Percentiles rank a stretch among this genome's conserved stretches.
Evolutionary conservation across 805 yeast genomes (phyloP).

Genomic region (Nakazawaea populi): DNA sequence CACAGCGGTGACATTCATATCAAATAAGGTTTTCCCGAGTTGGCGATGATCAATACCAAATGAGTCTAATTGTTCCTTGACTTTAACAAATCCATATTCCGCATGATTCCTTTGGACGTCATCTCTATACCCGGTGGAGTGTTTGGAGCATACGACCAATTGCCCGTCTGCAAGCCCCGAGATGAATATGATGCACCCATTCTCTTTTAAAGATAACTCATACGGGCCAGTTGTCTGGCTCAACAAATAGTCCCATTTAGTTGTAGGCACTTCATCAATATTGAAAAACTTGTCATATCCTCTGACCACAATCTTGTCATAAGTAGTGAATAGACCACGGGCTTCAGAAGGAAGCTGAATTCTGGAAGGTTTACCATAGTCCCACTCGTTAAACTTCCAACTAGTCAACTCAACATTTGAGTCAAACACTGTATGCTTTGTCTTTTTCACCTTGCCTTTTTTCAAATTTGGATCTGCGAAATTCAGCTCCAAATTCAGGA

Average conservation of each 20-base stretch:
- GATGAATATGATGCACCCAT: slow-evolving; percentile 87
- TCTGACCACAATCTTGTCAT: slow-evolving; percentile 55
- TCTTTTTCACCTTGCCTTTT: slow-evolving; percentile 21
- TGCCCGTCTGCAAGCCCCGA: slow-evolving; percentile 74
- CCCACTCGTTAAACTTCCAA: slow-evolving; percentile 94
- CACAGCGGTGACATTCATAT: slow-evolving; percentile 68
- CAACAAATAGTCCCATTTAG: slow-evolving; percentile 44
- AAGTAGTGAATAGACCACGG: slow-evolving; percentile 70
- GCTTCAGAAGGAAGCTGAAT: slow-evolving; percentile 65
- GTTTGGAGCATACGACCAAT: slow-evolving; percentile 84
- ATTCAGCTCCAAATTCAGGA: background rate
- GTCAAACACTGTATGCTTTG: slow-evolving; percentile 16
- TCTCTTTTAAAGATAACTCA: slow-evolving; percentile 76
- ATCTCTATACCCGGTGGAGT: slow-evolving; percentile 68
- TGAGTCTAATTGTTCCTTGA: slow-evolving; percentile 45
- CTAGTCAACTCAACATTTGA: slow-evolving; percentile 20
- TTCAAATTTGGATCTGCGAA: slow-evolving; percentile 6
- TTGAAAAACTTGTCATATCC: slow-evolving; percentile 96
- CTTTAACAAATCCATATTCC: slow-evolving; percentile 54
- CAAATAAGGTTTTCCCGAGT: slow-evolving; percentile 51
- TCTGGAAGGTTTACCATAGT: slow-evolving; percentile 50
- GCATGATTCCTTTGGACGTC: slow-evolving; percentile 66
- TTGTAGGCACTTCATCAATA: slow-evolving; percentile 52
- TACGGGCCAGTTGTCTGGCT: slow-evolving; percentile 66
- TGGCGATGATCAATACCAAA: slow-evolving; percentile 34